Base-by-base conservation (phyloP, 2,329 filamentous ascomycete species). In the Stromatinia cepivora region DNA sequence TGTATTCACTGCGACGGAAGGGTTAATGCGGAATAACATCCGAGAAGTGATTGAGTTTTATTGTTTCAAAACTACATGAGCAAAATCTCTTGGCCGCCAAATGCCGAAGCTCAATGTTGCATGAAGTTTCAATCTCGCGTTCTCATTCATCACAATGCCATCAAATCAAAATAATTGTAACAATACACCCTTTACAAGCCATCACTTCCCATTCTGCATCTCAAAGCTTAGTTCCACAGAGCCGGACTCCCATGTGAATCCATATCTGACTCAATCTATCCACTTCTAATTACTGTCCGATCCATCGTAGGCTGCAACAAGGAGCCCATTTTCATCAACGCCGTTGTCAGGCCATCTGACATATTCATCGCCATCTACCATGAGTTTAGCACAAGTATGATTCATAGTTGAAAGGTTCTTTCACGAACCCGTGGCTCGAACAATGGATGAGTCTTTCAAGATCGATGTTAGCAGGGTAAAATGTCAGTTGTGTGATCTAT, bases 271-370 rank as follows among this genome's bases (percentile, higher is more conserved):
- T 4, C 4, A 36, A n/a, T 50, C 45, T n/a, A 13, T 34, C 53
- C 53, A 36, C 17, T 36, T 36, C 31, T 56, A 56, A 22, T 20
- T 11, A 9, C 10, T 13, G 20, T 22, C 8, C 4, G 31, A 17
- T 4, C 20, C 45, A 20, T 62, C 20, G 56, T 66, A 66, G 1
- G 64, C 64, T 34, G 52, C 64, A 3, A 66, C 53, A 1, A 22
- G 9, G 2, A 66, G 36, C 9, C 64, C 64, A 15, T 48, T 58
- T 3, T 48, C 31, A 58, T 66, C 64, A 2, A 58, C 34, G 15
- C 6, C 7, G n/a, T 66, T 58, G 22, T 66, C 64, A 20, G 64
- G 64, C 64, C 64, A 66, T 45, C 20, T 58, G 20, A 66, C 64
- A 17, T 25, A 58, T 22, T 66, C 64, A 58, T 66, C 64, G 2